Evolutionary conservation across 1,284 basidiomycete species (phyloP), one percentile per base, ranked within the genome.

Genomic region (Erythrobasidium hasegawianum): DNA sequence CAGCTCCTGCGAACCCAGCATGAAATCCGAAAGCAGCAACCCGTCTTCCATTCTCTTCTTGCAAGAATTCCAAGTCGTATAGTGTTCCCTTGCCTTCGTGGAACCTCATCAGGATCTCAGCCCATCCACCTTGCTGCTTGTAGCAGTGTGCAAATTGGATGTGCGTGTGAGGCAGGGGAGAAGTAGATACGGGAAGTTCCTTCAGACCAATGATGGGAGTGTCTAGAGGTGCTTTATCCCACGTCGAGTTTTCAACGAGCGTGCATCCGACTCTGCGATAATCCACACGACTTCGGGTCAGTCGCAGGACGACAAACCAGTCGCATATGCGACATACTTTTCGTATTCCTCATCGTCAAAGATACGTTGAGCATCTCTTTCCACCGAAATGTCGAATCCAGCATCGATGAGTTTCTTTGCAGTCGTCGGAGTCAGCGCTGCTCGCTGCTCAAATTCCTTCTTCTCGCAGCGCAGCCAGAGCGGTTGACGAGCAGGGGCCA

Each of bases 11-110:
- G 73, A 97, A 98, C 1, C 96, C 96, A 13, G 96, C 96, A 78
- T 98, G 90, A 83, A 89, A 99, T 8, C 96, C 96, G 75, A 99
- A 99, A 0, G 96, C 96, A n/a, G 96, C 96, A 24, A 99, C 95
- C 39, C 96, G 87, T 39, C 91, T 83, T 24, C 92, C 90, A 49
- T 77, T 82, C 16, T 82, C 85, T 77, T 98, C 94, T 72, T 86
- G 89, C 68, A 98, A 81, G 81, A 98, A 99, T 80, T 99, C 96
- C 69, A 98, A 82, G 78, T 98, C 96, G 80, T 98, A 97, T 52
- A 99, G 82, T 40, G 86, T 88, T 24, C 95, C 95, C 24, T 68
- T 66, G 26, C 95, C 96, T 67, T 84, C 82, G 77, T 86, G 82
- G 83, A 98, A 99, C 47, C 96, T 88, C 29, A 85, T 82, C 47